Base-by-base conservation (phyloP, 257 asterid species). In the Salvia hispanica region DNA sequence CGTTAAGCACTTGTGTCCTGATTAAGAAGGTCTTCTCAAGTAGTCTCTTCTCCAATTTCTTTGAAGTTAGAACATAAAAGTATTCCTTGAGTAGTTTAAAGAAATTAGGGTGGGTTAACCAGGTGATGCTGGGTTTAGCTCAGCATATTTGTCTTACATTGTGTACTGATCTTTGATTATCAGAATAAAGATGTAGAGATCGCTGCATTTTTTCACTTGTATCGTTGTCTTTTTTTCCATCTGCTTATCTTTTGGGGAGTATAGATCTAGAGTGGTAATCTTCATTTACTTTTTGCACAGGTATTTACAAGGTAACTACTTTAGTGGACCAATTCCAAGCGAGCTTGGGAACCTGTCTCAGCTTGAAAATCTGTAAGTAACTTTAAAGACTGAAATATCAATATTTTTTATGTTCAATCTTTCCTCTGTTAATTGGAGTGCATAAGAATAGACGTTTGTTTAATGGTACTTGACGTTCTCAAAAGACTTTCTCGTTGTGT, bases 221-320 rank as follows among this genome's bases (percentile, higher is more conserved):
- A 50, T 21, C 7, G 15, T 54, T 61, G 11, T 64, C 48, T 18
- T 55, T 69, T 63, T 47, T 58, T n/a, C 46, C 10, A 42, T 53
- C 36, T 60, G 31, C 56, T 62, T 33, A 31, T 62, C 58, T 42
- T 62, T 69, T 51, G 33, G 47, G 39, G 37, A 64, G 52, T 37
- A 37, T 40, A 75, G 48, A 69, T 72, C 61, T 72, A 46, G 56
- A 4, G 11, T 31, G 58, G 4, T 36, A 34, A 33, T 67, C 53
- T 47, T 44, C 40, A 53, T 73, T 73, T 51, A 50, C 70, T 73
- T 66, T 72, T 47, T 70, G 43, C 60, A 54, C 90, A 90, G 97
- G 71, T 86, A 62, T 82, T 72, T 90, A 76, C 97, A 90, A 95
- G 92, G 95, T 66, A 90, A 90, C 70, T 90, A 81, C 79, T 75